phyloP scores from a whole-genome alignment of 371 early-diverging fungal species.

The Nosema bombycis region DNA sequence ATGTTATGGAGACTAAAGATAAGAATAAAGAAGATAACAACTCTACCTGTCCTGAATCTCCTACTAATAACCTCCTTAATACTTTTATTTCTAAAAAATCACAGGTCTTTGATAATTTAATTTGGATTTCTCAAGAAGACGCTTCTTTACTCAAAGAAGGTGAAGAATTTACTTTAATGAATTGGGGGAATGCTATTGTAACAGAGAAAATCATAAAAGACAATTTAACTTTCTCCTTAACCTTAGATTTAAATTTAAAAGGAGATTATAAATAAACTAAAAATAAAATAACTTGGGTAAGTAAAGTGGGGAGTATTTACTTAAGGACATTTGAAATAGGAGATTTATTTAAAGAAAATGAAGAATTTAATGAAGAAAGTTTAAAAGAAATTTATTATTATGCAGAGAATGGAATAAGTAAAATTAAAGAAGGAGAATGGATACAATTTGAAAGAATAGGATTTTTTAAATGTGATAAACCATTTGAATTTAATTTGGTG shows the following conservation, averaged over 20 bases:
- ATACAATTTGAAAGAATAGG: constrained; percentile 96
- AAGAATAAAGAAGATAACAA: constrained; percentile 72
- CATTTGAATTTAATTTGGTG: constrained; percentile 57
- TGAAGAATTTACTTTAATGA: constrained; percentile 96
- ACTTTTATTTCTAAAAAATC: constrained; percentile 77
- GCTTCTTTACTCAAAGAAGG: constrained; percentile 71
- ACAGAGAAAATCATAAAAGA: constrained; percentile 67
- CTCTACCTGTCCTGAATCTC: constrained; percentile 85
- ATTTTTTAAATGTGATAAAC: constrained; percentile 68
- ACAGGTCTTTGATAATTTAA: constrained; percentile 71
- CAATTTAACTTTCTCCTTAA: constrained; percentile 67
- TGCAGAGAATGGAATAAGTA: constrained; percentile 66
- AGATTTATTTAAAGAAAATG: constrained; percentile 84
- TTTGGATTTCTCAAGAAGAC: constrained; percentile 81
- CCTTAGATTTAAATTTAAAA: constrained; percentile 72
- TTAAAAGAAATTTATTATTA: constrained; percentile 70
- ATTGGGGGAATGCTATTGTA: constrained; percentile 94
- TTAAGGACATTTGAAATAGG: constrained; percentile 68
- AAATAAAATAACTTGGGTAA: constrained; percentile 95
- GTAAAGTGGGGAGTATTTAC: constrained; percentile 62
- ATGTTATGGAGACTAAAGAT: constrained; percentile 62
- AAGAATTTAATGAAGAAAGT: constrained; percentile 78
- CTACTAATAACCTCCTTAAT: too few relatives aligned
- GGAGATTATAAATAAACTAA: constrained; percentile 95
- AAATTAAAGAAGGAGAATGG: constrained; percentile 69